phyloP scores from a whole-genome alignment of 2,329 filamentous ascomycete species.

The Venturiaceae sp. region DNA sequence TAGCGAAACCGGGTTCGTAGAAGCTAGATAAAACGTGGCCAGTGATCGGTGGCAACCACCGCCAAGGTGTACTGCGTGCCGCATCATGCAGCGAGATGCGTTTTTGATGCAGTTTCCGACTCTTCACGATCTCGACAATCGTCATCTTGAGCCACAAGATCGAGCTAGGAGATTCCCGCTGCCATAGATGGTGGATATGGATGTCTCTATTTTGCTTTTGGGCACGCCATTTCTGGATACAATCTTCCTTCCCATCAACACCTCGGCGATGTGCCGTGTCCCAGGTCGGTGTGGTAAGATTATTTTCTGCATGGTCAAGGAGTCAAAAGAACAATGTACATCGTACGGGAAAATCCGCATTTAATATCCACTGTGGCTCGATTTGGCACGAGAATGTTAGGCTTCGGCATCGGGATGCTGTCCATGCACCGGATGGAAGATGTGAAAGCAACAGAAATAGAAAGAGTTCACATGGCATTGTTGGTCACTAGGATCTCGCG shows the following conservation, averaged over 20 bases:
- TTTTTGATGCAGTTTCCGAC: too few relatives aligned
- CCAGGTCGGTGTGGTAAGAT: background rate
- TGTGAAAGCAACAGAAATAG: background rate
- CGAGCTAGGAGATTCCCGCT: background rate
- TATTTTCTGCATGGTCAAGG: background rate
- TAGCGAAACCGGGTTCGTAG: background rate
- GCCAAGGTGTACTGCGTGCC: background rate
- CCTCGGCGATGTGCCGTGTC: background rate
- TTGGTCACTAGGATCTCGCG: too few relatives aligned
- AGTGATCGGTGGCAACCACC: background rate
- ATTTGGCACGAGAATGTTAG: background rate
- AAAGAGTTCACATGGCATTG: too few relatives aligned
- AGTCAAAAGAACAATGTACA: background rate
- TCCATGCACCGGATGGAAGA: background rate
- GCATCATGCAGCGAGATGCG: background rate
- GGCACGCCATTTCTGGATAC: background rate
- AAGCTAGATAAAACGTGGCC: background rate
- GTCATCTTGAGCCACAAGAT: background rate
- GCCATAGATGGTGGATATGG: background rate
- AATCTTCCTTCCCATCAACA: background rate
- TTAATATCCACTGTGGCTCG: background rate
- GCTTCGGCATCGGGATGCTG: background rate
- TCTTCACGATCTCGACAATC: background rate
- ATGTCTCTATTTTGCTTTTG: background rate
- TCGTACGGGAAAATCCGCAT: background rate